Evolutionary conservation across 2,329 filamentous ascomycete genomes (phyloP), one percentile per base, ranked within the genome.

Genomic region (Teratosphaeria viscida): DNA sequence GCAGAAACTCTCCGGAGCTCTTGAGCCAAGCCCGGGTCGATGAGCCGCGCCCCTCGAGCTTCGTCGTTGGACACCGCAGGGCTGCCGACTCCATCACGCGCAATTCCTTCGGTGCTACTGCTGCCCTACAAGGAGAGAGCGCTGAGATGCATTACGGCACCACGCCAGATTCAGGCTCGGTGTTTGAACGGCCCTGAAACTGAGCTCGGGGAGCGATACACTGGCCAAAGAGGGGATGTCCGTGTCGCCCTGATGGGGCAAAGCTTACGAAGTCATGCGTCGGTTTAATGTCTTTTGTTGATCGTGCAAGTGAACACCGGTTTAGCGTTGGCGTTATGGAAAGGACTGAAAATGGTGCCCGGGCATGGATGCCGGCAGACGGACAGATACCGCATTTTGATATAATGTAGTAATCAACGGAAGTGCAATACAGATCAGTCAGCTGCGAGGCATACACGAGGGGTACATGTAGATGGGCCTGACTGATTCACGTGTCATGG

Each of bases 81-180:
- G 69, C 69, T 5, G 67, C 58, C 11, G 69, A 71, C 56, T 70
- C 68, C 53, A 69, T 71, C 59, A 66, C 63, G 3, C 60, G 66
- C 29, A 71, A 71, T 52, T 64, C 59, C 47, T 62, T 70, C 53
- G 69, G 69, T 8, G 68, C 67, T 12, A 65, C 60, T 34, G 68
- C 65, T 35, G 66, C 65, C 7, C 39, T 68, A 62, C 57, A 64
- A 37, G 67, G 63, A 8, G 56, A 34, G n/a, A 57, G 60, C 23
- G 61, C 61, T 19, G 64, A 64, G 61, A 32, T 60, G 43, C 43
- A 49, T 19, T 49, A 19, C 43, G 43, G 43, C 43, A 49, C 43
- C 43, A 49, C 43, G 43, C 43, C 43, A 49, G 43, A 49, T n/a
- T 49, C 43, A n/a, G 43, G 43, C 8, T 49, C 43, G 8, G 16